phyloP scores from a whole-genome alignment of 169 alveolate genomes.

The Perkinsus olseni region DNA sequence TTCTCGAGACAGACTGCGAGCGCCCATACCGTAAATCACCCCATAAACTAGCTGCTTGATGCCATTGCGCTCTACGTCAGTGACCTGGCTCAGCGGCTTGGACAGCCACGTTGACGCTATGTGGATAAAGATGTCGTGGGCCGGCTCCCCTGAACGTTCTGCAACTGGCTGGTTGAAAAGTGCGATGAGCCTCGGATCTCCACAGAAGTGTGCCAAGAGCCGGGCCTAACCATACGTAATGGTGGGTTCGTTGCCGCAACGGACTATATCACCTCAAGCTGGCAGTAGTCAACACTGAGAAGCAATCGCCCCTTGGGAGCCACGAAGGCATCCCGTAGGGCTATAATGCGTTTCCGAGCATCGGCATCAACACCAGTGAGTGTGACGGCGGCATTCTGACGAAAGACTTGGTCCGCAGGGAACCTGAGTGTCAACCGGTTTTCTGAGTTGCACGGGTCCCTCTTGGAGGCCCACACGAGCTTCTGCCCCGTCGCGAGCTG shows the following conservation, averaged over 20 bases:
- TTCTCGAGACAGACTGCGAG: background rate
- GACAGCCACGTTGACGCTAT: background rate
- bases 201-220: background rate
- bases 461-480: no score
- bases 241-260: no score
- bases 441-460: no score
- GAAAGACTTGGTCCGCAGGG: no score
- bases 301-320: background rate
- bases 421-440: no score
- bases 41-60: background rate
- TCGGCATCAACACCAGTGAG: no score
- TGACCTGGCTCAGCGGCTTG: background rate
- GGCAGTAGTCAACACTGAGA: constrained; percentile 7
- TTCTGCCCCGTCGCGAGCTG: no score
- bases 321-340: no score
- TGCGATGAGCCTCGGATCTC: background rate
- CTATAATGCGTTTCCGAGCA: no score
- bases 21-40: constrained; percentile 6
- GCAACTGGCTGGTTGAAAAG: background rate
- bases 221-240: background rate
- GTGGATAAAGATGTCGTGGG: background rate
- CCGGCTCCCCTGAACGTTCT: background rate
- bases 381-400: no score
- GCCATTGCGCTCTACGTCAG: background rate
- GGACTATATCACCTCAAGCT: background rate